phyloP scores from a whole-genome alignment of 2,329 filamentous ascomycete genomes.

The Cladosporium sp. region DNA sequence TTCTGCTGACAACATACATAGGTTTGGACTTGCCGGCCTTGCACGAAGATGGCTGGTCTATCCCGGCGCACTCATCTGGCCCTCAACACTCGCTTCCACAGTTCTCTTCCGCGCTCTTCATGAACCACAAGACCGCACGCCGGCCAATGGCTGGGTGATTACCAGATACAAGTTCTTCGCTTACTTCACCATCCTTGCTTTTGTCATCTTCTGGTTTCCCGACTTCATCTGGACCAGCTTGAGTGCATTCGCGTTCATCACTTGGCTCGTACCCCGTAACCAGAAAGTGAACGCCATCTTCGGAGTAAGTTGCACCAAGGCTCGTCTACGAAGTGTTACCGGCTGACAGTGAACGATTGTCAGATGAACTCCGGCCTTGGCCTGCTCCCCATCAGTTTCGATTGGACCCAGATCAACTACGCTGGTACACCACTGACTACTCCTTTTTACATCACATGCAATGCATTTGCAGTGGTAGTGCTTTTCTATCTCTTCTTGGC shows the following conservation, averaged over 20 bases:
- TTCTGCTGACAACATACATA: neutral
- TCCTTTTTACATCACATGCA: slow-evolving; percentile 69
- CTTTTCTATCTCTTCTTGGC: neutral
- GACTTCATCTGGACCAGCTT: neutral
- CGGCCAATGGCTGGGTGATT: slow-evolving; percentile 71
- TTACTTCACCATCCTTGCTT: slow-evolving; percentile 60
- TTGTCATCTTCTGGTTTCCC: neutral
- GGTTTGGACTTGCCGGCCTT: neutral
- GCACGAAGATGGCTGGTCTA: neutral
- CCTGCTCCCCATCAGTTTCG: slow-evolving; percentile 89
- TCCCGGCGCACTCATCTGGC: neutral
- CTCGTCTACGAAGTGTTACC: neutral
- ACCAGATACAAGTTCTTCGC: slow-evolving; percentile 84
- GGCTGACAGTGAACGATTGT: neutral
- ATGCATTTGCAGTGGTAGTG: slow-evolving; percentile 56
- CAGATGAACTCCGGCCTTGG: slow-evolving; percentile 59
- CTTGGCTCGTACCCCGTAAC: slow-evolving; percentile 38
- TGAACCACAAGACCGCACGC: slow-evolving; percentile 47
- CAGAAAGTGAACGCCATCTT: slow-evolving; percentile 36
- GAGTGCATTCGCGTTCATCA: neutral
- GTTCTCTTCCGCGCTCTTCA: slow-evolving; percentile 60
- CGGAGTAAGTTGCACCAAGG: neutral
- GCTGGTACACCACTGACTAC: slow-evolving; percentile 64
- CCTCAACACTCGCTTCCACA: neutral
- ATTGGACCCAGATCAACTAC: slow-evolving; percentile 80